phyloP scores from a whole-genome alignment of 305 asterid genomes.

The Fraxinus baroniana region DNA sequence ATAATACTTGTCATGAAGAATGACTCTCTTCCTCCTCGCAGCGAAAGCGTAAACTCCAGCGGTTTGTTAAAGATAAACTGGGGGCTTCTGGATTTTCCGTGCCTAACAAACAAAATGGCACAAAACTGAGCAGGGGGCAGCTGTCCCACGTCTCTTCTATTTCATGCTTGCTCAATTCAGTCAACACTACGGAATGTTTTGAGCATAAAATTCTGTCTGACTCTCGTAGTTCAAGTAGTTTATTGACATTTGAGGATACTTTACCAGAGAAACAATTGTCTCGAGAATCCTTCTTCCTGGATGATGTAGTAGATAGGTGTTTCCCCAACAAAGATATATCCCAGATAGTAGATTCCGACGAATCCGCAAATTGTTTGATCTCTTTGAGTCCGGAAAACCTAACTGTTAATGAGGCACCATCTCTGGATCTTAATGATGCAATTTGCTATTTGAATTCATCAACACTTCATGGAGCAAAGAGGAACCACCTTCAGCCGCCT shows the following conservation, averaged over 20 bases:
- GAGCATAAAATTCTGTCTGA: slow-evolving; percentile 28
- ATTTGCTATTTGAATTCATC: slow-evolving; percentile 29
- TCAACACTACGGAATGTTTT: slow-evolving; percentile 34
- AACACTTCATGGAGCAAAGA: slow-evolving; percentile 25
- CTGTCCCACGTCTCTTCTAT: slow-evolving; percentile 46
- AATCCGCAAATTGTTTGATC: slow-evolving; percentile 50
- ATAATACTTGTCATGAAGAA: neutral
- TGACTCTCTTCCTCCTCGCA: slow-evolving; percentile 23
- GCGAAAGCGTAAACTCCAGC: slow-evolving; percentile 73
- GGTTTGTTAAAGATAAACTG: slow-evolving; percentile 46
- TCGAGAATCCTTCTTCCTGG: slow-evolving; percentile 30
- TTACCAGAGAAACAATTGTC: slow-evolving; percentile 35
- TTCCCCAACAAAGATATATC: slow-evolving; percentile 29
- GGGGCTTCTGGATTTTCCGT: slow-evolving; percentile 33
- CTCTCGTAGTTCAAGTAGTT: slow-evolving; percentile 46
- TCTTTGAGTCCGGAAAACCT: slow-evolving; percentile 39
- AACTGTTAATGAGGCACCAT: slow-evolving; percentile 24
- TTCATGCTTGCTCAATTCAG: slow-evolving; percentile 53
- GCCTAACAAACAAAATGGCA: slow-evolving; percentile 33
- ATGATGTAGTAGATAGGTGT: slow-evolving; percentile 28
- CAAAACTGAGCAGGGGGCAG: slow-evolving; percentile 40
- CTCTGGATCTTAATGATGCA: slow-evolving; percentile 24
- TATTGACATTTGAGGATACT: slow-evolving; percentile 41
- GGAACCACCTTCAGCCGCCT: slow-evolving; percentile 36
- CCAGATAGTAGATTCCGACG: slow-evolving; percentile 48